Base-by-base conservation (phyloP, 2,329 filamentous ascomycete species). In the Phialophora tarda region DNA sequence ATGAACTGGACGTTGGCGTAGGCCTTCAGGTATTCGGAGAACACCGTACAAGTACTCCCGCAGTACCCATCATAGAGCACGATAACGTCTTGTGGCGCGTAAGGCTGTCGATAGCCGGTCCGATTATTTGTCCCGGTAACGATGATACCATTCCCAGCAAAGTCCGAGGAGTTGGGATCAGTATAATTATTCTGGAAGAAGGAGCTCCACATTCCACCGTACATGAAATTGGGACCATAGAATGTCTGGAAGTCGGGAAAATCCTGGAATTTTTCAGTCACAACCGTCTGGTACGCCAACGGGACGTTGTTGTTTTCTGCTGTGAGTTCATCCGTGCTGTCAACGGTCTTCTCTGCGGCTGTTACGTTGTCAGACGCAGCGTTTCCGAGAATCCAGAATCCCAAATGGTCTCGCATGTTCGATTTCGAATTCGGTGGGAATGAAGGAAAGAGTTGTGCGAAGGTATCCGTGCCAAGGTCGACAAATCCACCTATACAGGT, bases 41-140 rank as follows among this genome's bases (percentile, higher is more conserved):
- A 86, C 3, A 86, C 77, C 3, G 84, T 82, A 76, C 86, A 88
- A 2, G 85, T 85, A 0, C 84, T 87, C 24, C 83, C 83, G 74
- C 86, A 88, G 71, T 83, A 81, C 38, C 85, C 86, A 71, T 88
- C 86, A 59, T 64, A 63, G 6, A 71, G 58, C 24, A 71, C 69
- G n/a, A 73, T 64, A 53, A 89, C 83, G 73, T 89, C 82, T 64
- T 88, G 83, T 2, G 85, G 78, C 0, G 78, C 79, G 73, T 89
- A 89, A 1, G 85, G 86, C 47, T 68, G 67, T 0, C 81, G 78
- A 51, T 83, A 79, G 71, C 83, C 82, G 21, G 77, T 73, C 14
- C 80, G 79, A 69, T 78, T 79, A 57, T 81, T 77, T 72, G 85
- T 85, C 56, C 84, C 84, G 2, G 80, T 82, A 59, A 86, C 66